Percentiles rank a stretch among this genome's conserved stretches.
Conservation (phyloP, 306 rosid genomes). For the Citrullus mucosospermus region DNA sequence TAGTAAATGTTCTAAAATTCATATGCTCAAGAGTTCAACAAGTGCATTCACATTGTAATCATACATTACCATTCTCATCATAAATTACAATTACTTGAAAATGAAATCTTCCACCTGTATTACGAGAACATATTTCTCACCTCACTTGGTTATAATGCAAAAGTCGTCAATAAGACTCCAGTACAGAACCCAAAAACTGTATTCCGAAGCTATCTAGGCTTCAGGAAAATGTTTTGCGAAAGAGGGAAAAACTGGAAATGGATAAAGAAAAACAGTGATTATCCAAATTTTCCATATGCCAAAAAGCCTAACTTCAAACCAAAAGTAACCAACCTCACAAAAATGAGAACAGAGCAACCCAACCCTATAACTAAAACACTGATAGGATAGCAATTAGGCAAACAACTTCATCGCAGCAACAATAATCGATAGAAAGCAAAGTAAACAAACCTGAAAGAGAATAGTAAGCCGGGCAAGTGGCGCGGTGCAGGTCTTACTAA, state of each 20-base stretch:
- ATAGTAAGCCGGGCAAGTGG: constrained; percentile 95
- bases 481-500: constrained; percentile 93
- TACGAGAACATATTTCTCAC: background rate
- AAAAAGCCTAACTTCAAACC: background rate
- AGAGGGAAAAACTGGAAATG: background rate
- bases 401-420: background rate
- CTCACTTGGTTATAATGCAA: background rate
- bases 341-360: background rate
- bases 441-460: constrained; percentile 66
- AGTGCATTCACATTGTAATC: background rate
- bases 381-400: background rate
- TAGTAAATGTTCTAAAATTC: background rate
- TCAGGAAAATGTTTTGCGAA: constrained; percentile 2
- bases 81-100: background rate
- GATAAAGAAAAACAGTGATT: background rate
- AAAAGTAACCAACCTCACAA: background rate
- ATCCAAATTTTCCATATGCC: background rate
- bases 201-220: background rate
- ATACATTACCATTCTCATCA: background rate
- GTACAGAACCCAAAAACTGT: background rate
- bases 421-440: background rate
- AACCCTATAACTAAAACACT: background rate
- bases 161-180: background rate
- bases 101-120: background rate
- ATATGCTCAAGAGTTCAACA: background rate